Conservation (phyloP, 352 stramenopile genomes). For the Hyaloperonospora arabidopsidis region DNA sequence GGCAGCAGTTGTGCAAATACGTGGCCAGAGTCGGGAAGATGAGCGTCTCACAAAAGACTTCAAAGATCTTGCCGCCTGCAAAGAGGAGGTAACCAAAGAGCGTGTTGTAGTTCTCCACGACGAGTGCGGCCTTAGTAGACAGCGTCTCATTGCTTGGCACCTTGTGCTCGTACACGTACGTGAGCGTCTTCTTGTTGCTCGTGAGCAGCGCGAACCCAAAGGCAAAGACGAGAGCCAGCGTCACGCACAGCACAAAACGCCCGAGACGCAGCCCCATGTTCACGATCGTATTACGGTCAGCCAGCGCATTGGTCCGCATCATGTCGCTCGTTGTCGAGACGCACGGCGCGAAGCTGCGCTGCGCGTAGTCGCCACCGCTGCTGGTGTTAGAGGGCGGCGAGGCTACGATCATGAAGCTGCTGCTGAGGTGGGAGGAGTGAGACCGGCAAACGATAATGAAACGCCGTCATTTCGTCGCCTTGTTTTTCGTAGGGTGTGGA, state of each 20-base stretch:
- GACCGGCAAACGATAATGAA: no score
- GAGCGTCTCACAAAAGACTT: slow-evolving; percentile 51
- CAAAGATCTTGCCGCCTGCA: slow-evolving; percentile 41
- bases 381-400: slow-evolving; percentile 1
- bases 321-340: slow-evolving; percentile 20
- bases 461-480: no score
- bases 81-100: slow-evolving; percentile 45
- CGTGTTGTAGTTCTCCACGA: slow-evolving; percentile 41
- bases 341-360: slow-evolving; percentile 14
- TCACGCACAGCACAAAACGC: slow-evolving; percentile 38
- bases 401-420: slow-evolving; percentile 1
- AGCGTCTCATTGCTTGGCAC: slow-evolving; percentile 17
- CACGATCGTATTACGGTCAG: slow-evolving; percentile 55
- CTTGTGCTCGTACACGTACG: slow-evolving; percentile 19
- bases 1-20: slow-evolving; percentile 52
- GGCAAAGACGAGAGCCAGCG: slow-evolving; percentile 26
- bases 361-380: slow-evolving; percentile 11
- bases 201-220: slow-evolving; percentile 41
- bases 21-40: slow-evolving; percentile 50
- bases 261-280: slow-evolving; percentile 41
- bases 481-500: no score
- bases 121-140: slow-evolving; percentile 21
- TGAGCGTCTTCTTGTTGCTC: slow-evolving; percentile 31
- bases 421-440: no score
- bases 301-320: slow-evolving; percentile 33